Evolutionary conservation across 2,329 filamentous ascomycete genomes (phyloP), one percentile per base, ranked within the genome.

Genomic region (Intubia oerlemansii): DNA sequence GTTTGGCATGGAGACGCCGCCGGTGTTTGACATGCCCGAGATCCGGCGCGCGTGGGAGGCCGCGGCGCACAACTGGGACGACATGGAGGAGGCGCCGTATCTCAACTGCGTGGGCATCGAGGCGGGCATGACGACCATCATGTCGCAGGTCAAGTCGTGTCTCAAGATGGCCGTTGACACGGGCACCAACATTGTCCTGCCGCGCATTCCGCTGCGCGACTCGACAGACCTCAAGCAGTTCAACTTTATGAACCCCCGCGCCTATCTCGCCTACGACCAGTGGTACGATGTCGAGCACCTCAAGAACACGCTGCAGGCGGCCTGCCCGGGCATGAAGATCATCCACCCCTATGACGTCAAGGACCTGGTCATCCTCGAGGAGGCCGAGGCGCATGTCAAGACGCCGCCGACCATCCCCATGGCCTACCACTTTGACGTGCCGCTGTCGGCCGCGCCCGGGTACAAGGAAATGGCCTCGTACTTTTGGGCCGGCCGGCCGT

Each of bases 131-230:
- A 48, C 46, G 5, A 39, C 36, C 19, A 44, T 50, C 29, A 40
- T 50, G 29, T 47, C 44, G 6, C 44, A 48, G 34, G 32, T 50
- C 24, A 49, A 46, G 36, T 41, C 44, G 15, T 50, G 47, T 31
- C 33, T 49, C 18, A 48, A 50, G 35, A 48, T 48, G 44, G 46
- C 46, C 25, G 26, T 47, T 10, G 46, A 48, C 5, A 35, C 45
- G 4, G 45, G 46, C 11, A 38, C 39, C 2, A 36, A 40, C 27
- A 28, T 49, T 2, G 30, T 49, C 7, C 37, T 50, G 24, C 47
- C 47, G 5, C 29, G 36, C 17, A 50, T 50, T 40, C 47, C 45
- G 7, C 37, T 48, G 17, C 42, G 46, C 24, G 42, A 46, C 34
- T 42, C 41, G 3, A 32, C 32, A 4, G 30, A 49, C 30, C 35